Evolutionary conservation across 805 yeast genomes (phyloP), one percentile per base, ranked within the genome.

Genomic region (Tetrapisispora arboricola): DNA sequence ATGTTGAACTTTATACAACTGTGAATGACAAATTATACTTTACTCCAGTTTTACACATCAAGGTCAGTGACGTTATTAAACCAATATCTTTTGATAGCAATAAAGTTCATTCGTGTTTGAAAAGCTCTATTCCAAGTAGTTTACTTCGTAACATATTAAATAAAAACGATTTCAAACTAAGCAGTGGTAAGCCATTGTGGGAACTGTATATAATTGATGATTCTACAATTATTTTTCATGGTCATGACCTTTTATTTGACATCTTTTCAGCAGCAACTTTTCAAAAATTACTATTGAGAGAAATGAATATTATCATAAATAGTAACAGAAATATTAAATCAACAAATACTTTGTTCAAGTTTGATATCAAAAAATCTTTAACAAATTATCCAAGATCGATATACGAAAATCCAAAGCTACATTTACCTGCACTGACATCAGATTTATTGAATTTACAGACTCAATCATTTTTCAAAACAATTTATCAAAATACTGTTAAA

Each of bases 171-270:
- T 58, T 56, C 43, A 39, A 46, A 7, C 44, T 54, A 1, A 56
- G 54, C 12, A 40, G 42, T 11, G 41, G 44, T 6, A 40, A 41
- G 26, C 60, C 60, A 11, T 39, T 58, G 22, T 58, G 63, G 63
- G 43, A 44, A 26, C 26, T 58, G 10, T 54, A 41, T 39, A 38
- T 57, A 1, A 47, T 57, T 8, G 58, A 57, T 41, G 58, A 54
- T 30, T 44, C 53, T 3, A 35, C 53, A 38, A 37, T 57, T 3
- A 43, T 56, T 5, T 57, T 58, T 28, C 60, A 58, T 46, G 62
- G 61, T 3, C 57, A 55, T 35, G 61, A 57, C 35, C 46, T 46
- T 3, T 40, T 58, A 24, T 58, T 58, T 47, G 63, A 58, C 41
- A 44, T 49, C 3, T 58, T 55, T 42, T 51, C 62, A 2, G 58